phyloP scores from a whole-genome alignment of 352 stramenopile species.

The Nothophytophthora sp. region DNA sequence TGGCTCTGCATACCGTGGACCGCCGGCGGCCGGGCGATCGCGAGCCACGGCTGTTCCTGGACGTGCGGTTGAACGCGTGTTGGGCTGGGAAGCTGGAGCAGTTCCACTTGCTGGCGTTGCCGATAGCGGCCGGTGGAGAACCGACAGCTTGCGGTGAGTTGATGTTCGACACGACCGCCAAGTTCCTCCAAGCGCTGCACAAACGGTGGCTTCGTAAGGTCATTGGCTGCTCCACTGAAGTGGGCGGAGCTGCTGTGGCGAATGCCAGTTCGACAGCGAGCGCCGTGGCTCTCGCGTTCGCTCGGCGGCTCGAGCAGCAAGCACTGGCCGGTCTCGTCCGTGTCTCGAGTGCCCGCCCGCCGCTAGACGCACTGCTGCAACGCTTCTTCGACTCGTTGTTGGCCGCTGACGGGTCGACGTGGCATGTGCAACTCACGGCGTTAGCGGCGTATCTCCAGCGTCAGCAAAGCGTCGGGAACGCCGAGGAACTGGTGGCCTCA shows the following conservation, averaged over 20 bases:
- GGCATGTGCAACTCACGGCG: constrained; percentile 12
- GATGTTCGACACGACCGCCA: constrained; percentile 15
- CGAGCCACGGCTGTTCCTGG: constrained; percentile 9
- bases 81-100: constrained; percentile 7
- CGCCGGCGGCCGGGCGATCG: constrained; percentile 5
- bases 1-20: constrained; percentile 13
- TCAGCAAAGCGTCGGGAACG: constrained; percentile 12
- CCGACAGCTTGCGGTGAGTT: constrained; percentile 2
- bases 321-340: constrained; percentile 8
- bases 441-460: constrained; percentile 21
- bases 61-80: constrained; percentile 13
- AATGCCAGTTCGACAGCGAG: not conserved
- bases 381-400: constrained; percentile 19
- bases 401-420: constrained; percentile 9
- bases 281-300: constrained; percentile 3
- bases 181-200: constrained; percentile 12
- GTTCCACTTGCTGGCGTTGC: constrained; percentile 18
- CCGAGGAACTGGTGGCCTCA: constrained; percentile 12
- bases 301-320: constrained; percentile 15
- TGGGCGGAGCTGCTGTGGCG: not conserved
- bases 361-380: constrained; percentile 17
- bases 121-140: constrained; percentile 2
- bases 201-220: constrained; percentile 21
- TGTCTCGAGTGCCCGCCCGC: constrained; percentile 10
- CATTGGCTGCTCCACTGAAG: constrained; percentile 18